Base-by-base conservation (phyloP, 768 basidiomycete species). In the Amanita molliuscula region DNA sequence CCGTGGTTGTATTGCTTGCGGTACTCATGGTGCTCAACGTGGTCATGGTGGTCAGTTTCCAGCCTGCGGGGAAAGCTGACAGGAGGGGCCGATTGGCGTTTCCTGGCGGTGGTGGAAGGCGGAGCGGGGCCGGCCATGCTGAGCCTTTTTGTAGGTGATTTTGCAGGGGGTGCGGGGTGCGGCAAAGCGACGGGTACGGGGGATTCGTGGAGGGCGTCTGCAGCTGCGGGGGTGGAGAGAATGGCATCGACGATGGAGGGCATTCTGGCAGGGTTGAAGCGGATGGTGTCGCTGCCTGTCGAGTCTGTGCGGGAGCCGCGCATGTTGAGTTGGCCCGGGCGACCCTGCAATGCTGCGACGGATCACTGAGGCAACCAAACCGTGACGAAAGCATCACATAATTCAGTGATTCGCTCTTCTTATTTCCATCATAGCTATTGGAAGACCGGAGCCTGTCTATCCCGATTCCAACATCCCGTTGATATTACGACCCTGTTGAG, bases 171-270 rank as follows among this genome's bases (percentile, higher is more conserved):
- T 20, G 55, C 43, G 23, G 59, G n/a, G 56, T 65, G 56, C 15
- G 66, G 57, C 10, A 51, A 51, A 10, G 77, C 74, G 35, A 75
- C 61, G 8, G 78, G 74, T 36, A 75, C 61, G 6, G 78, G 74
- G 1, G 74, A 75, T 28, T 73, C 73, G 59, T 77, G 78, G n/a
- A n/a, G 72, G 6, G 76, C 75, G 28, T 76, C 69, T 28, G 13
- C 9, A 13, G 54, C 48, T 18, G 58, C 55, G 9, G 62, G 62
- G 35, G 28, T 47, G 18, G 45, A 47, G 20, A 36, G 33, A 34
- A 36, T 36, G n/a, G 33, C 13, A 8, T 34, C 35, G 11, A 47
- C 35, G 2, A 47, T 26, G 25, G 58, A 58, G 35, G 26, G n/a
- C 42, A 44, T 44, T 44, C 26, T 42, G 9, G 41, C 11, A 4